Percentiles rank a stretch among this genome's conserved stretches.
Conservation (phyloP, 73 alveolate genomes). For the Stentor coeruleus region DNA sequence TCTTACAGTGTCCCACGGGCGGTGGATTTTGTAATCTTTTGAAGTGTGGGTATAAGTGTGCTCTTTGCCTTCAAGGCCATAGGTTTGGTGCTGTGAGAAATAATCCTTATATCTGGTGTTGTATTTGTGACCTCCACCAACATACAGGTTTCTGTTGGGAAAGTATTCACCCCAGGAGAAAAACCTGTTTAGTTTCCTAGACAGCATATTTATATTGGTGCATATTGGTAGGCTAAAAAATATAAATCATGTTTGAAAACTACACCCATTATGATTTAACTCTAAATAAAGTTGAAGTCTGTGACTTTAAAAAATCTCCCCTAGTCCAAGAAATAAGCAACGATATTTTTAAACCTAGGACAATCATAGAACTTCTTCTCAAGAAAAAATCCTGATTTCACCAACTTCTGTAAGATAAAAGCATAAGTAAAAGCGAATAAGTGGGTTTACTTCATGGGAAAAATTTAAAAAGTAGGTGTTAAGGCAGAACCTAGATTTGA, state of each 20-base stretch:
- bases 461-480: background rate
- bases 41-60: slow-evolving; percentile 23
- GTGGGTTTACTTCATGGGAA: background rate
- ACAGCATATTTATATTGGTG: slow-evolving; percentile 20
- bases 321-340: background rate
- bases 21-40: slow-evolving; percentile 26
- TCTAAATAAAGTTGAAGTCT: background rate
- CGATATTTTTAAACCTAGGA: background rate
- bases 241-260: background rate
- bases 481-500: background rate
- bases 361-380: background rate
- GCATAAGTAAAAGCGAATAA: background rate
- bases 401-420: background rate
- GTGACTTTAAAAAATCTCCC: background rate
- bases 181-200: slow-evolving; percentile 2
- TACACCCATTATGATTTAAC: background rate
- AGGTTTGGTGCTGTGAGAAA: slow-evolving; percentile 18
- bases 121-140: slow-evolving; percentile 31
- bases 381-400: background rate
- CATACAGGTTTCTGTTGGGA: slow-evolving; percentile 27
- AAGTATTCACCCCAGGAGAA: slow-evolving; percentile 25
- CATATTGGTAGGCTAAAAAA: background rate
- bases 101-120: slow-evolving; percentile 24
- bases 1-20: slow-evolving; percentile 31
- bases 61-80: slow-evolving; percentile 26